Evolutionary conservation across 176 grass and related monocot genomes (phyloP).

Genomic region (Phragmites australis): DNA sequence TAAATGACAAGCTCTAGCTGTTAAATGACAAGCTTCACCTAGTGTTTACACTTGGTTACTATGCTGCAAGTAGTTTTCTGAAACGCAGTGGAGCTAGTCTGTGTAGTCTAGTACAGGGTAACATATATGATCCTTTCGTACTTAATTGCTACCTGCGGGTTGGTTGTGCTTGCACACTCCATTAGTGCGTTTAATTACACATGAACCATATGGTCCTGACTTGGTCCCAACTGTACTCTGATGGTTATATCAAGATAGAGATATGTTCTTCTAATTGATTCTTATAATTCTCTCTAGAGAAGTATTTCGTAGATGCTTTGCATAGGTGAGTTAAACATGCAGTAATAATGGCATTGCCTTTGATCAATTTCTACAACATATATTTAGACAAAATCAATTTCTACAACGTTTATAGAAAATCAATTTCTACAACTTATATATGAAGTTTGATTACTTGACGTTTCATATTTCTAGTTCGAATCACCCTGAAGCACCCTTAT

Average conservation of each 20-base stretch:
- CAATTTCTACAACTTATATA: not conserved
- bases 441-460: not conserved
- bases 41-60: not conserved
- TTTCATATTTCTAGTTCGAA: not conserved
- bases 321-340: not conserved
- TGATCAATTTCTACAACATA: not conserved
- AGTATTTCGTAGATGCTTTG: not conserved
- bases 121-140: slow-evolving; percentile 29
- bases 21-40: too few species aligned
- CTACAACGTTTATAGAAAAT: too few species aligned
- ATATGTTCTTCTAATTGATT: slow-evolving; percentile 1
- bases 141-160: slow-evolving; percentile 26
- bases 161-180: slow-evolving; percentile 31
- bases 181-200: slow-evolving; percentile 18
- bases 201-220: slow-evolving; percentile 10
- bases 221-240: not conserved
- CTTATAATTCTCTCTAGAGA: slow-evolving; percentile 1
- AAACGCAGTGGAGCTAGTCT: slow-evolving; percentile 20
- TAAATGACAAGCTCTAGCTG: too few species aligned
- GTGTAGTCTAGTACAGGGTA: slow-evolving; percentile 9
- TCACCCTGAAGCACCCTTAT: not conserved
- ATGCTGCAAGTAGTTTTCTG: slow-evolving; percentile 20
- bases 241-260: slow-evolving; percentile 7
- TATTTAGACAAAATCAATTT: too few species aligned
- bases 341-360: not conserved